Conservation (phyloP, 768 basidiomycete species). For the Hemileccinum impolitum region DNA sequence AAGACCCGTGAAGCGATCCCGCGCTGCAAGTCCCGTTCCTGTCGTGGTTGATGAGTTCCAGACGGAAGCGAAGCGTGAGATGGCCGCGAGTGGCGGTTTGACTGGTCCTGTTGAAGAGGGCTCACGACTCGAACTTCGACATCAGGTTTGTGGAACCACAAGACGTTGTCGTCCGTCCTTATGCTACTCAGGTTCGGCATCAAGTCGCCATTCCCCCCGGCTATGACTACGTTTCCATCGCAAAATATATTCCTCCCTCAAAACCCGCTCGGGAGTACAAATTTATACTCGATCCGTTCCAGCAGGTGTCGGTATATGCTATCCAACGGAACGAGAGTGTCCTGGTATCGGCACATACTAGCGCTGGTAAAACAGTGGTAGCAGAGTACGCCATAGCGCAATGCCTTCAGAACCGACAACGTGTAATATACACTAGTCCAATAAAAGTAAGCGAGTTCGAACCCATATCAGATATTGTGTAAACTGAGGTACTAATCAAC, state of each 20-base stretch:
- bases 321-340: slow-evolving; percentile 98
- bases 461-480: slow-evolving; percentile 5
- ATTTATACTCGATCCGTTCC: slow-evolving; percentile 96
- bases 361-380: slow-evolving; percentile 98
- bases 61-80: slow-evolving; percentile 88
- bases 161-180: not conserved
- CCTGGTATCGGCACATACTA: slow-evolving; percentile 96
- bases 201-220: slow-evolving; percentile 95
- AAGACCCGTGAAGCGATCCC: slow-evolving; percentile 50
- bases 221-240: slow-evolving; percentile 88
- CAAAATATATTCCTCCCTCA: slow-evolving; percentile 83
- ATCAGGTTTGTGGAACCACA: slow-evolving; percentile 51
- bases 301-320: slow-evolving; percentile 88
- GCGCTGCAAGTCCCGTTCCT: slow-evolving; percentile 63
- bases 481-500: slow-evolving; percentile 12
- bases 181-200: slow-evolving; percentile 68
- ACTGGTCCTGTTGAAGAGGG: slow-evolving; percentile 69
- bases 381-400: slow-evolving; percentile 99
- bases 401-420: slow-evolving; percentile 87
- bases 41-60: slow-evolving; percentile 92
- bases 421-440: slow-evolving; percentile 98
- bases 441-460: slow-evolving; percentile 77
- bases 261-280: slow-evolving; percentile 93
- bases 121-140: slow-evolving; percentile 69
- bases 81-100: slow-evolving; percentile 84